These are phyloP conservation scores for Aurifilum marmelostoma DNA, from an alignment of 2,329 filamentous ascomycete species.

Conservation along the genomic window DNA sequence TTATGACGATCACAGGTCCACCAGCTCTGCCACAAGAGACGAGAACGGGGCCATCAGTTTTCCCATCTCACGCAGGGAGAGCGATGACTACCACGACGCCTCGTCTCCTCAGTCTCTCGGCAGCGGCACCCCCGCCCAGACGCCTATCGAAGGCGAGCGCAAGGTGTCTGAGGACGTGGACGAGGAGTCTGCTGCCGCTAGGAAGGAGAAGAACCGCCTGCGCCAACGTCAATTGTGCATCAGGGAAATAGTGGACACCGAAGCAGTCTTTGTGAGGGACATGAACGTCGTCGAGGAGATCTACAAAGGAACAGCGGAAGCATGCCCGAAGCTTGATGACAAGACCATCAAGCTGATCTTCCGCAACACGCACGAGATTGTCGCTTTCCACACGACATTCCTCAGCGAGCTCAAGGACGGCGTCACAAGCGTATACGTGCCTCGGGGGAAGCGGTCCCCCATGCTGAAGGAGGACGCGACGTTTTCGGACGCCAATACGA, in stretches of 20 bases:
- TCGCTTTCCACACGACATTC: conserved; percentile 81
- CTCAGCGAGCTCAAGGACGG: conserved; percentile 80
- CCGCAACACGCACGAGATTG: conserved; percentile 88
- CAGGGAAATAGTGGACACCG: conserved; percentile 91
- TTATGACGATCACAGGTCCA: conserved; percentile 47
- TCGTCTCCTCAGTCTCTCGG: conserved; percentile 51
- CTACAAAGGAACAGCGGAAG: conserved; percentile 89
- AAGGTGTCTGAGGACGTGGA: conserved; percentile 38
- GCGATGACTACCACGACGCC: conserved; percentile 49
- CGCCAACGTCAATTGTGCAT: conserved; percentile 82
- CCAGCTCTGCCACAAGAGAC: conserved; percentile 46
- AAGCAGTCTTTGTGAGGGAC: conserved; percentile 87
- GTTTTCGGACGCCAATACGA: conserved; percentile 38
- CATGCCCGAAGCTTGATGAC: conserved; percentile 75
- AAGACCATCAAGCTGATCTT: conserved; percentile 91
- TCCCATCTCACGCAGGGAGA: conserved; percentile 49
- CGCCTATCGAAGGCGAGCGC: conserved; percentile 43
- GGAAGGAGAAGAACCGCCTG: conserved; percentile 70
- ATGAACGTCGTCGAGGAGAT: conserved; percentile 98
- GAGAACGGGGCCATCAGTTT: conserved; percentile 47
- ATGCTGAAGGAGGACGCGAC: conserved; percentile 39
- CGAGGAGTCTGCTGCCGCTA: conserved; percentile 47
- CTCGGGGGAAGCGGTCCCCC: conserved; percentile 53
- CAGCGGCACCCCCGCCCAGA: conserved; percentile 44
- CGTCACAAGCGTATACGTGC: conserved; percentile 76